phyloP scores from a whole-genome alignment of 2,329 filamentous ascomycete species.

The Aspergillus sp. region DNA sequence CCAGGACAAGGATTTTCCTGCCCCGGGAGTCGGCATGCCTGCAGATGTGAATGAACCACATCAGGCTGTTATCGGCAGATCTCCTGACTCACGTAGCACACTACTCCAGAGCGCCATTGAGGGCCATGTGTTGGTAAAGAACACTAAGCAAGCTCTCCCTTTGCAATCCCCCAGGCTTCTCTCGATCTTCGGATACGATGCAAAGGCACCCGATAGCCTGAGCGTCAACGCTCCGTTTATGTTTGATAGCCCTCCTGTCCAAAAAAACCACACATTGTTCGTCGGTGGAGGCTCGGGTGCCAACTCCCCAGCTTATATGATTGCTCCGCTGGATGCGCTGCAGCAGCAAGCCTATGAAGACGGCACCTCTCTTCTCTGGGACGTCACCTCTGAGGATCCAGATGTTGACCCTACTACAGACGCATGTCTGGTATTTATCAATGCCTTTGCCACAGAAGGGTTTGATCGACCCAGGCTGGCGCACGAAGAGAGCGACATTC shows the following conservation, averaged over 20 bases:
- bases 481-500: constrained; percentile 49
- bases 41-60: constrained; percentile 11
- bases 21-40: constrained; percentile 24
- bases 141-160: constrained; percentile 49
- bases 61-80: constrained; percentile 49
- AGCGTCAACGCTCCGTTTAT: not conserved
- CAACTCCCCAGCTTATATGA: constrained; percentile 47
- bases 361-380: constrained; percentile 40
- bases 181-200: constrained; percentile 26
- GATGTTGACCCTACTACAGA: constrained; percentile 17
- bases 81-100: constrained; percentile 21
- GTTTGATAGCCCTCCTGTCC: not conserved
- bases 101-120: constrained; percentile 51
- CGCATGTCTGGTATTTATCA: constrained; percentile 57
- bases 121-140: constrained; percentile 58
- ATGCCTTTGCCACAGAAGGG: constrained; percentile 44
- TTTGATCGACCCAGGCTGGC: constrained; percentile 34
- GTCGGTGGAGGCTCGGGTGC: constrained; percentile 50
- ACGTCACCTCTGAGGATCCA: constrained; percentile 16
- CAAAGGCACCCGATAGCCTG: constrained; percentile 10
- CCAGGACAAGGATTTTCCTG: constrained; percentile 17
- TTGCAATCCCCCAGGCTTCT: constrained; percentile 30
- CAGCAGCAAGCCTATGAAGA: constrained; percentile 53
- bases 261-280: constrained; percentile 48
- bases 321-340: constrained; percentile 56